phyloP scores from a whole-genome alignment of 1,139 yeast species.

The Diutina neorugosa region DNA sequence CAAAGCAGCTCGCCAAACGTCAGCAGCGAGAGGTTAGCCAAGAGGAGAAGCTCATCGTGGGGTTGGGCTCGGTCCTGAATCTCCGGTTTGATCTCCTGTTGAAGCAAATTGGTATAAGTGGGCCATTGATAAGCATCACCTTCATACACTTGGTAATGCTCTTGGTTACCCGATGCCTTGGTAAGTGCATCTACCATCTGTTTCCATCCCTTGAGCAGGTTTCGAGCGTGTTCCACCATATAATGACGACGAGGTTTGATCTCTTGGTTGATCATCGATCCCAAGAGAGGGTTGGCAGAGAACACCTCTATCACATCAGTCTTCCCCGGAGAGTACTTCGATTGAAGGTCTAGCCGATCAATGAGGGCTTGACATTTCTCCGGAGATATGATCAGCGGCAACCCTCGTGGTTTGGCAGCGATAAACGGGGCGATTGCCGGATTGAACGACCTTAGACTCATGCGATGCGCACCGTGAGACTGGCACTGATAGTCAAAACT shows the following conservation, averaged over 20 bases:
- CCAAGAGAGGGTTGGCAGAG: conserved; percentile 42
- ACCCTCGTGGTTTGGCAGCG: conserved; percentile 11
- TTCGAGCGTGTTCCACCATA: conserved; percentile 40
- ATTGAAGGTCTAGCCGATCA: conserved; percentile 27
- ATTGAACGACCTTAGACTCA: conserved; percentile 17
- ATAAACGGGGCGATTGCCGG: conserved; percentile 16
- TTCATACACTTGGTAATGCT: conserved; percentile 19
- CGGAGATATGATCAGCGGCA: conserved; percentile 11
- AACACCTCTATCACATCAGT: conserved; percentile 57
- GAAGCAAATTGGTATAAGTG: conserved; percentile 35
- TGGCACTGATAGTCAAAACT: background rate
- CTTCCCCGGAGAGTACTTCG: conserved; percentile 27
- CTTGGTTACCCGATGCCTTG: conserved; percentile 14
- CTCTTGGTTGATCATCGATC: conserved; percentile 42
- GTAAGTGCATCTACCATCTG: conserved; percentile 14
- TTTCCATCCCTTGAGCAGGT: conserved; percentile 20
- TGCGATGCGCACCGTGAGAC: background rate
- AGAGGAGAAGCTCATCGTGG: conserved; percentile 49
- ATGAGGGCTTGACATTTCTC: conserved; percentile 23
- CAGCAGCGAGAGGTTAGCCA: conserved; percentile 48
- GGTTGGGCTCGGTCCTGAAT: conserved; percentile 30
- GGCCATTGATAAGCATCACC: conserved; percentile 58
- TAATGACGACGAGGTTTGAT: conserved; percentile 50
- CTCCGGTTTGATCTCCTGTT: conserved; percentile 28
- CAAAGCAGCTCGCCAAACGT: conserved; percentile 52